Evolutionary conservation across 331 rosid species (phyloP), one percentile per base, ranked within the genome.

Genomic region (Cucumis variabilis): DNA sequence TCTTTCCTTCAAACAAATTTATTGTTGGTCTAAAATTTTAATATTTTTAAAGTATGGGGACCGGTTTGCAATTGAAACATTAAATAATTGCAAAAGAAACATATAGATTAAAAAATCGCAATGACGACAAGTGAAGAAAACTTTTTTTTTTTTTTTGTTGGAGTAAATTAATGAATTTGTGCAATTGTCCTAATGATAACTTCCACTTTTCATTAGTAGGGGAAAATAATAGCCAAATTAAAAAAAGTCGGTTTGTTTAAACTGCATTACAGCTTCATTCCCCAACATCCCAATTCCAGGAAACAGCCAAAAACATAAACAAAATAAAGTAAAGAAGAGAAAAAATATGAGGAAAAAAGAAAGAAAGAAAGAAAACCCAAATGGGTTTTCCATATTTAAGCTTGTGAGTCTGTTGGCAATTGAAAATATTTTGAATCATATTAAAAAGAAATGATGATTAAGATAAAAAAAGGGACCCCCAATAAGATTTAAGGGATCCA

Each of bases 121-220:
- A 74, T 74, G 4, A 74, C 58, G 81, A 41, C 10, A 74, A 41
- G 80, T 23, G 2, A 33, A 33, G 55, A 75, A n/a, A 73, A 44
- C 27, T 74, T 44, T 19, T 30, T 37, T 37, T 33, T n/a, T n/a
- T 10, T 5, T 75, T 12, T 23, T 46, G 82, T 76, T 46, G 33
- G 82, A 75, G 30, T 76, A 76, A 75, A 76, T 46, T 46, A 76
- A 76, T 48, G 33, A 76, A 76, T 12, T 76, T 76, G 58, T 21
- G 80, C 55, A 75, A 19, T 46, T 75, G 20, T 46, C n/a, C 44
- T 51, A 78, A 78, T 78, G 83, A 78, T 78, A 51, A 24, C 66
- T 14, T n/a, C n/a, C 83, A 78, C 83, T 51, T 78, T 75, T 51
- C 9, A 63, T 68, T 3, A 46, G 23, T 75, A 11, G 82, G 58